These are phyloP conservation scores for Russula abietina DNA, from an alignment of 768 basidiomycete species.

Conservation along the genomic window DNA sequence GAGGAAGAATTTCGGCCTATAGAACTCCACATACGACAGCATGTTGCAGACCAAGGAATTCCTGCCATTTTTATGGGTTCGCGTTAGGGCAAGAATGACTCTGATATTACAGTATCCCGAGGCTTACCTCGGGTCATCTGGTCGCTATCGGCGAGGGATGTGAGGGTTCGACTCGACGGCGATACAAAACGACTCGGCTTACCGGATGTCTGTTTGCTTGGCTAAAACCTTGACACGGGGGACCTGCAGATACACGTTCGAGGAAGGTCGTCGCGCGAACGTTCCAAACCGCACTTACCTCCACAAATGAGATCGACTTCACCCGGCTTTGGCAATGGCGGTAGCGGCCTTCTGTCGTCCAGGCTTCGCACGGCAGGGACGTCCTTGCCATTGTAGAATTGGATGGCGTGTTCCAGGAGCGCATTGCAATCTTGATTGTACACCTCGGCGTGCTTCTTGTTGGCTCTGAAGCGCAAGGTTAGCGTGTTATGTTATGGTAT, in stretches of 20 bases:
- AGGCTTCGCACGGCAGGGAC: slow-evolving; percentile 37
- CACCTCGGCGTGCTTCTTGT: slow-evolving; percentile 55
- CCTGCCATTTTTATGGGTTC: slow-evolving; percentile 31
- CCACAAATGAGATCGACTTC: slow-evolving; percentile 71
- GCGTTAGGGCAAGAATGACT: not conserved
- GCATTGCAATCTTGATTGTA: slow-evolving; percentile 61
- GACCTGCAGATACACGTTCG: slow-evolving; percentile 39
- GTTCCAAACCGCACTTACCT: slow-evolving; percentile 38
- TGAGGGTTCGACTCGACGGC: not conserved
- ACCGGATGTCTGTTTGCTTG: slow-evolving; percentile 57
- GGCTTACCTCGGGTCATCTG: slow-evolving; percentile 52
- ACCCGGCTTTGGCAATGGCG: slow-evolving; percentile 49
- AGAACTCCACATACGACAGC: slow-evolving; percentile 64
- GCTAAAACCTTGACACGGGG: slow-evolving; percentile 73
- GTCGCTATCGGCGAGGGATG: slow-evolving; percentile 35
- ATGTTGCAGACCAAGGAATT: slow-evolving; percentile 62
- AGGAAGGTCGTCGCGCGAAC: not conserved
- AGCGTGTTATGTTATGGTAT: slow-evolving; percentile 3
- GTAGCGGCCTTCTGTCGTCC: slow-evolving; percentile 35
- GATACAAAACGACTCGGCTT: slow-evolving; percentile 17
- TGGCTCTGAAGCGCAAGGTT: slow-evolving; percentile 38
- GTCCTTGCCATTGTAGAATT: slow-evolving; percentile 38
- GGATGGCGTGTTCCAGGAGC: slow-evolving; percentile 54
- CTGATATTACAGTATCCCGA: not conserved
- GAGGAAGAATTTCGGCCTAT: slow-evolving; percentile 55